Percentiles rank a stretch among this genome's conserved stretches.
Conservation (phyloP, 2,329 filamentous ascomycete genomes). For the Aspergillus pseudonomiae region DNA sequence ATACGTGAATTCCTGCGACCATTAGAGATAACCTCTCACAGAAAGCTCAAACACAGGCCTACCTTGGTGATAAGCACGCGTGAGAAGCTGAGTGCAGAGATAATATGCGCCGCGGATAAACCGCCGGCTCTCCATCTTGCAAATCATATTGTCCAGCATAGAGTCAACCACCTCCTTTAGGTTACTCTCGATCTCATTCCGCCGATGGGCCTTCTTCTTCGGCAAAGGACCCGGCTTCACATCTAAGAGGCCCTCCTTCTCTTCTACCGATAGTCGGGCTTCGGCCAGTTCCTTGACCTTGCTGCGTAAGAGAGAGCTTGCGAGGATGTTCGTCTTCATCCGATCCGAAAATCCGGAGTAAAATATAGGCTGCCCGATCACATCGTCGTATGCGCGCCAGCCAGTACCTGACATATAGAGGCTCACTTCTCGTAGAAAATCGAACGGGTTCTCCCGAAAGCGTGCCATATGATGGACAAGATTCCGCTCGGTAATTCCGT, state of each 20-base stretch:
- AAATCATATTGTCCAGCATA: constrained; percentile 94
- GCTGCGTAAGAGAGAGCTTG: constrained; percentile 71
- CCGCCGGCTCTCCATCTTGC: constrained; percentile 93
- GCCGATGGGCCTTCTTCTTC: constrained; percentile 35
- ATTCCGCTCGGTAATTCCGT: constrained; percentile 53
- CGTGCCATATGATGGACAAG: constrained; percentile 76
- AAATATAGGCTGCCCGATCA: constrained; percentile 90
- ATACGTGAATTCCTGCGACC: constrained; percentile 77
- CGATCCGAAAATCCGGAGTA: constrained; percentile 89
- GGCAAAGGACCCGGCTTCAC: constrained; percentile 35
- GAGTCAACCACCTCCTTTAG: constrained; percentile 81
- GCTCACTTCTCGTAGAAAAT: constrained; percentile 91
- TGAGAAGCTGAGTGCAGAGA: constrained; percentile 80
- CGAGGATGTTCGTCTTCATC: constrained; percentile 79
- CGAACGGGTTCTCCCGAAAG: constrained; percentile 72
- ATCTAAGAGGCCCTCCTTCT: constrained; percentile 70
- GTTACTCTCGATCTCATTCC: constrained; percentile 68
- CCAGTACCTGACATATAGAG: constrained; percentile 90
- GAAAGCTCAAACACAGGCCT: constrained; percentile 13
- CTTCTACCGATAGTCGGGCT: constrained; percentile 73
- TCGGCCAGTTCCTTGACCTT: constrained; percentile 79
- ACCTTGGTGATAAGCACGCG: constrained; percentile 92
- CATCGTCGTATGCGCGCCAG: constrained; percentile 91
- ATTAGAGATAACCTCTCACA: constrained; percentile 8
- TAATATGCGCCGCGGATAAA: constrained; percentile 96